Evolutionary conservation across 1,284 basidiomycete genomes (phyloP), one percentile per base, ranked within the genome.

Genomic region (Thelephora terrestris): DNA sequence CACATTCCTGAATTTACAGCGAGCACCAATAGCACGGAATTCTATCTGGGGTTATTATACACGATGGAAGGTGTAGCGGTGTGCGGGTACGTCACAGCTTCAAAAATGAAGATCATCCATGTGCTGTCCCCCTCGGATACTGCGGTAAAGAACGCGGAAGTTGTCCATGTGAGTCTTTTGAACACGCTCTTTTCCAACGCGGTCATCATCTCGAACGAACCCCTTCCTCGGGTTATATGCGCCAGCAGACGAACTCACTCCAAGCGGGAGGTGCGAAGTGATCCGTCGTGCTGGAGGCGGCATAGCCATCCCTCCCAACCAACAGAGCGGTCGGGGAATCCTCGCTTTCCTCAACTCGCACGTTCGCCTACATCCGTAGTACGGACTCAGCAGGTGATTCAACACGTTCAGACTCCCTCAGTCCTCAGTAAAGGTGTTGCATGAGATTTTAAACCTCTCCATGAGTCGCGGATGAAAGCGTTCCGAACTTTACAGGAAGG

Each of bases 11-110:
- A 57, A 83, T 79, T 71, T 43, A 66, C 67, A 29, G 66, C 72
- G 18, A 66, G 67, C 17, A 68, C 71, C 47, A 86, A 87, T 63
- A 66, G 73, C 17, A 70, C 69, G 5, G 85, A 89, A 37, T 82
- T 82, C 61, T 90, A 88, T 58, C 71, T 89, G 45, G 86, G 85
- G 7, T 69, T 90, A 49, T 62, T 90, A 25, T 88, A 87, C 60
- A 74, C 80, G 24, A 81, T 90, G 71, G 87, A 90, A 62, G 86
- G 89, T 56, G 77, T 85, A 37, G 85, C 84, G 2, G 85, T 87
- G 7, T 89, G 90, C 61, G 87, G 86, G 17, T 90, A 87, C 63
- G 76, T 90, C 48, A 89, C 87, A 9, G 85, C 87, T 5, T 66
- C 85, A 56, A 86, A 81, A 60, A 75, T 89, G 56, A 89, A 88